Conservation (phyloP, 371 early-diverging fungal genomes). For the Circinella umbellata region DNA sequence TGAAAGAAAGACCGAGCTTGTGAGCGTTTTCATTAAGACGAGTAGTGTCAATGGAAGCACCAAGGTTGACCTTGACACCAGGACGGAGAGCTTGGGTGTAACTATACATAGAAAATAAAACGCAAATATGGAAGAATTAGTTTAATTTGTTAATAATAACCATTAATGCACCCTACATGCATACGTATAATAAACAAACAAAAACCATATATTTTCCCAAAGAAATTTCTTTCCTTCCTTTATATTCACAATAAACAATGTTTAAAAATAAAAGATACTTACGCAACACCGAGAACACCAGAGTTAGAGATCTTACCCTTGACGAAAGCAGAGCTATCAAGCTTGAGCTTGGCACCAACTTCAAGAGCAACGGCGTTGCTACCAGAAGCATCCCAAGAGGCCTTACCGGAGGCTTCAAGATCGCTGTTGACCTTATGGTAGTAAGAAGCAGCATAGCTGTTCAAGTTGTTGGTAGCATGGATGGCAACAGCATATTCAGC, state of each 20-base stretch:
- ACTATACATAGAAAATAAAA: conserved; percentile 18
- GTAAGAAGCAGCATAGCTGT: conserved; percentile 88
- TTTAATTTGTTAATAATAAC: no score
- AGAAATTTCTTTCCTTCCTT: not conserved
- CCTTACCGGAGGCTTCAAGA: conserved; percentile 94
- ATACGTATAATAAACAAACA: no score
- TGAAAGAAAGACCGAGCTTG: conserved; percentile 92
- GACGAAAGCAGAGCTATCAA: conserved; percentile 88
- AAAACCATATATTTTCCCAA: no score
- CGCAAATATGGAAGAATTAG: no score
- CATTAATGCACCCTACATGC: no score
- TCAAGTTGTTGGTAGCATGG: conserved; percentile 77
- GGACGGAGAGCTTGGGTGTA: conserved; percentile 93
- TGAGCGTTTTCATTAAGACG: conserved; percentile 92
- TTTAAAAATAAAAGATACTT: conserved; percentile 20
- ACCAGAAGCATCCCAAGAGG: conserved; percentile 87
- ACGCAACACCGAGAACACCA: conserved; percentile 89
- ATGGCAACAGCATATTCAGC: conserved; percentile 89
- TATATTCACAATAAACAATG: not conserved
- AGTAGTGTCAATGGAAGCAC: conserved; percentile 91
- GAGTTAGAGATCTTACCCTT: conserved; percentile 97
- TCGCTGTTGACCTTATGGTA: conserved; percentile 91
- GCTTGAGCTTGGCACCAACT: conserved; percentile 92
- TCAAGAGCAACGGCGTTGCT: conserved; percentile 84
- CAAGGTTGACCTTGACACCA: conserved; percentile 94